Base-by-base conservation (phyloP, 1,284 basidiomycete species). In the Ceratobasidium sp. region DNA sequence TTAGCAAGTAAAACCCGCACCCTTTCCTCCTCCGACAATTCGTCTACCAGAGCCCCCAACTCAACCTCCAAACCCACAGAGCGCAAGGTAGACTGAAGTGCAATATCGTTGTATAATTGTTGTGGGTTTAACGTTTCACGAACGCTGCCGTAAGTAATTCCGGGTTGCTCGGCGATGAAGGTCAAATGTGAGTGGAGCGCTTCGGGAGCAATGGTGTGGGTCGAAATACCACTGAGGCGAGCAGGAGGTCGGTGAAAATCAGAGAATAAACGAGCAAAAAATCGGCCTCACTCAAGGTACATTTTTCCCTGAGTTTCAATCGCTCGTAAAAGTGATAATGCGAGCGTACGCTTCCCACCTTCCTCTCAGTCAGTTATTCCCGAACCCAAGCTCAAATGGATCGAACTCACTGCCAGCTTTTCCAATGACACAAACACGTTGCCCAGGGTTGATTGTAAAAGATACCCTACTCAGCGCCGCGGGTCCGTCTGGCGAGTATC, bases 341-440 rank as follows among this genome's bases (percentile, higher is more conserved):
- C 60, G 15, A 75, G 60, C 18, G 61, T 46, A 10, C 63, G 60
- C 23, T 53, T 75, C 9, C 61, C 72, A 26, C 51, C 72, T 75
- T 73, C 23, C 13, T 1, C 61, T 20, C 7, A 63, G 15, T 49
- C n/a, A 28, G 26, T 60, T 28, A 15, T 60, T 28, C 26, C 39
- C n/a, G 5, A 40, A 6, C n/a, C 7, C 12, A 28, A 23, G 20
- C 18, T 26, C 40, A 73, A 12, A 28, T n/a, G n/a, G 51, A 12
- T 2, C 13, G 3, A 13, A 69, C 72, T 75, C 20, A 75, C 72
- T 53, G 12, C 49, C 49, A 20, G 23, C 33, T 3, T 55, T 66
- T 39, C 61, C 72, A 12, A 75, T n/a, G 9, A 75, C 61, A n/a
- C 72, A 49, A 23, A 66, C 44, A 9, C 72, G 39, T 42, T 75